Conservation (phyloP, 75 land plant genomes). For the Selaginella moellendorffii region DNA sequence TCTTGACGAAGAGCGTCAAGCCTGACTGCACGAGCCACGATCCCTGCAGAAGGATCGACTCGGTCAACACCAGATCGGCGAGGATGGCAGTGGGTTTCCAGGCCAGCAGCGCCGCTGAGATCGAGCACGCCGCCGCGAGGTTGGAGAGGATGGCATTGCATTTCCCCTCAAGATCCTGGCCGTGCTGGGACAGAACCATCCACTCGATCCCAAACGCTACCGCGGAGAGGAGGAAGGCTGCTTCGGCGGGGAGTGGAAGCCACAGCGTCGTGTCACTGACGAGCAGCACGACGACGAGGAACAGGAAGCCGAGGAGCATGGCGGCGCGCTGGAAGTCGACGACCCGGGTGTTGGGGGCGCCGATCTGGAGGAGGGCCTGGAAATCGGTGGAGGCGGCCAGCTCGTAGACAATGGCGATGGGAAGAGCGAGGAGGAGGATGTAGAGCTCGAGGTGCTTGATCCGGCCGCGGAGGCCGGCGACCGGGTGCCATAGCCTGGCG, state of each 20-base stretch:
- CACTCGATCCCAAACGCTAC: constrained; percentile 24
- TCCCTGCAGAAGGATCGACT: constrained; percentile 33
- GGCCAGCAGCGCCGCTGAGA: constrained; percentile 25
- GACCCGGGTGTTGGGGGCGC: constrained; percentile 35
- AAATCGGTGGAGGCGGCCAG: constrained; percentile 20
- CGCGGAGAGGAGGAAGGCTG: constrained; percentile 26
- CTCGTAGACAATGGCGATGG: constrained; percentile 19
- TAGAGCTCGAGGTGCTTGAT: constrained; percentile 2
- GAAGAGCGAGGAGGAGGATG: constrained; percentile 16
- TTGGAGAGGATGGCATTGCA: constrained; percentile 26
- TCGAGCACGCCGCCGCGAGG: constrained; percentile 23
- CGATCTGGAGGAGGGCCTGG: constrained; percentile 27
- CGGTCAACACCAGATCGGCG: constrained; percentile 31
- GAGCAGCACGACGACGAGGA: constrained; percentile 18
- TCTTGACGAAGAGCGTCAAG: constrained; percentile 40
- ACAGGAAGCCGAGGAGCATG: constrained; percentile 24
- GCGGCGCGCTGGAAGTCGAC: constrained; percentile 28
- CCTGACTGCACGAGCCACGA: constrained; percentile 55
- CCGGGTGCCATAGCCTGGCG: not conserved
- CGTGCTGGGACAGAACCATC: constrained; percentile 22
- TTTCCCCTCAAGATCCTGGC: constrained; percentile 39
- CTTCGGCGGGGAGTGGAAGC: not conserved
- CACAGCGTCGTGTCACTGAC: constrained; percentile 10
- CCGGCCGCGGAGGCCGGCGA: not conserved
- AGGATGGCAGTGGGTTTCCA: constrained; percentile 23